Evolutionary conservation across 352 stramenopile species (phyloP), one percentile per base, ranked within the genome.

Genomic region (Blastocystis sp.): DNA sequence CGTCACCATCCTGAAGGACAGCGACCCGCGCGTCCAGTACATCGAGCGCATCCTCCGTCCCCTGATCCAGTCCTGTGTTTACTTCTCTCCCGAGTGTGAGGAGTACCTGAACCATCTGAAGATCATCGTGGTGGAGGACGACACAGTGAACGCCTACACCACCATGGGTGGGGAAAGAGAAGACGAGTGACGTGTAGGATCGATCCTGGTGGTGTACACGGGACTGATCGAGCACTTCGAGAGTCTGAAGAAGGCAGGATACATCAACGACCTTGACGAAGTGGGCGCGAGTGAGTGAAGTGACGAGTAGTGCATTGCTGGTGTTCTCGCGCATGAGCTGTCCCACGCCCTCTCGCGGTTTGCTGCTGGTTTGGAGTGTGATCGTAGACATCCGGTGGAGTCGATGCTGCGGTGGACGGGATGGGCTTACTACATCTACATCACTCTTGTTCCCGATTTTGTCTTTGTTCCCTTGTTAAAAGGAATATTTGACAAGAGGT

Each of bases 291-390:
- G 21, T 1, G 41, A 61, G 6, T 0, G 29, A 1, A 19, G 2
- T 78, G 24, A 59, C 51, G 16, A 55, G 4, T 78, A 78, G 66
- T 78, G 66, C 33, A 78, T 78, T 29, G 66, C 66, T 16, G 66
- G 66, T 60, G 39, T 59, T 78, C 41, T 78, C 29, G 66, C 66
- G 33, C 66, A 78, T 78, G 66, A 78, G 61, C 39, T 78, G 19
- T 55, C 66, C 1, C 66, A 78, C 61, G 16, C 37, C n/a, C 66
- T 78, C 24, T 55, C 66, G 3, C 41, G 66, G 66, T 78, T 19
- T 24, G 41, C 10, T 60, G 59, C 61, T 60, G 41, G 10, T 31
- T 45, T 10, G 19, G 13, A 31, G 3, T 35, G 19, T 74, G 9
- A 35, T 41, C 16, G 24, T 59, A 67, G 45, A 26, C 74, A 85